Percentiles rank a stretch among this genome's conserved stretches.
phyloP scores from a whole-genome alignment of 306 rosid genomes.

The Acmispon strigosus region DNA sequence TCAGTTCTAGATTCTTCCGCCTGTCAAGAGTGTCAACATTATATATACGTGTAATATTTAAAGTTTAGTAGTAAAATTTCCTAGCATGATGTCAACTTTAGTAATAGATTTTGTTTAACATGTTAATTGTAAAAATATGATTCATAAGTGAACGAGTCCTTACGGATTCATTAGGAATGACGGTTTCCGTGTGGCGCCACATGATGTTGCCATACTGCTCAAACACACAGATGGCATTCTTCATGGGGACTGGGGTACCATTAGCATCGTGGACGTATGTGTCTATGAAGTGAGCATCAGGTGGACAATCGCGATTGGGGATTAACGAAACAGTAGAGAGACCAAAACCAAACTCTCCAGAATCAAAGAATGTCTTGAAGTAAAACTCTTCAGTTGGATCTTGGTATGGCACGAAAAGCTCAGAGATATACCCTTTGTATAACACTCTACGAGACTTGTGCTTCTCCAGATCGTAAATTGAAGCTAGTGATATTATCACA shows the following conservation, averaged over 20 bases:
- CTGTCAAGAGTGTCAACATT: not conserved
- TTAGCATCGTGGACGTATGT: not conserved
- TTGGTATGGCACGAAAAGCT: conserved; percentile 32
- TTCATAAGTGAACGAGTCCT: too few species aligned
- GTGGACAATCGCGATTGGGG: conserved; percentile 20
- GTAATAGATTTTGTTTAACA: too few species aligned
- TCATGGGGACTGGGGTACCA: not conserved
- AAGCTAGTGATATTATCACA: conserved; percentile 4
- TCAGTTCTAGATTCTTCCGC: conserved; percentile 10
- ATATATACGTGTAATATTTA: too few species aligned
- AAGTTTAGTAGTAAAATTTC: too few species aligned
- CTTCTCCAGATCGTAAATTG: conserved; percentile 23
- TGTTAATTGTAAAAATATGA: too few species aligned
- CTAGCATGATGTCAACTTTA: too few species aligned
- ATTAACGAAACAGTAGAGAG: conserved; percentile 16
- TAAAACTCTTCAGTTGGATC: conserved; percentile 31
- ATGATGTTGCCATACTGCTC: conserved; percentile 20
- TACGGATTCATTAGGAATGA: conserved; percentile 1
- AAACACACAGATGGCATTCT: conserved; percentile 20
- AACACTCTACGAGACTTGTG: conserved; percentile 22
- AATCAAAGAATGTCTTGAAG: conserved; percentile 23
- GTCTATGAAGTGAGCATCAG: conserved; percentile 15
- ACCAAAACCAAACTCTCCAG: conserved; percentile 34
- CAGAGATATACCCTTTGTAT: conserved; percentile 27
- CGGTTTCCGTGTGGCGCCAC: conserved; percentile 30